Percentiles rank a stretch among this genome's conserved stretches.
Conservation (phyloP, 805 yeast species). For the Metschnikowia gelsemii region DNA sequence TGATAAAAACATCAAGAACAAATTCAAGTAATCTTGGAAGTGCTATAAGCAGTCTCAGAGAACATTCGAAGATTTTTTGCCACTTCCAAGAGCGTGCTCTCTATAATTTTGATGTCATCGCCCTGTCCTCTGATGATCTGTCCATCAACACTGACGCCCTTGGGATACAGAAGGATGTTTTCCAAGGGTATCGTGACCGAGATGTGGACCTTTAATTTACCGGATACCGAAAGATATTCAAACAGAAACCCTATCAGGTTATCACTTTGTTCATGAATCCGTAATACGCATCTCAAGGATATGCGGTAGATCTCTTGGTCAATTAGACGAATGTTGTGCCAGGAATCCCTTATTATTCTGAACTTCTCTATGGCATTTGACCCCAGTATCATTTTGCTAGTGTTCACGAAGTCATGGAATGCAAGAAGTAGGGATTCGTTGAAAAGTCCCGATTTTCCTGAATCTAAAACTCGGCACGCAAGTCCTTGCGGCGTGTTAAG, state of each 20-base stretch:
- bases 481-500: constrained; percentile 12
- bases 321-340: constrained; percentile 18
- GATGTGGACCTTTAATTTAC: constrained; percentile 10
- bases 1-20: too few species aligned
- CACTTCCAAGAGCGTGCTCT: not conserved
- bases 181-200: constrained; percentile 7
- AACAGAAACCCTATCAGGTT: constrained; percentile 9
- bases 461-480: constrained; percentile 3
- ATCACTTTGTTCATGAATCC: constrained; percentile 4
- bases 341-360: constrained; percentile 6
- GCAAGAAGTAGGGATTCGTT: constrained; percentile 14
- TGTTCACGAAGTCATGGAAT: not conserved
- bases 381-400: not conserved
- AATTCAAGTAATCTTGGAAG: too few species aligned
- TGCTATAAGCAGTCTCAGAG: too few species aligned
- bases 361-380: constrained; percentile 16
- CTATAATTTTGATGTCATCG: not conserved
- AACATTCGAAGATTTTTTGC: constrained; percentile 1
- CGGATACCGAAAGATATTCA: constrained; percentile 7
- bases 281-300: constrained; percentile 30
- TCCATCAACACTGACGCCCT: constrained; percentile 4
- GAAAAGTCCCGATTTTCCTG: constrained; percentile 15
- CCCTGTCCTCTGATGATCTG: constrained; percentile 8
- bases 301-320: constrained; percentile 34
- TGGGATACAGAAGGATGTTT: constrained; percentile 8